phyloP scores from a whole-genome alignment of 1,284 basidiomycete species.

The Anthracocystis setariae region DNA sequence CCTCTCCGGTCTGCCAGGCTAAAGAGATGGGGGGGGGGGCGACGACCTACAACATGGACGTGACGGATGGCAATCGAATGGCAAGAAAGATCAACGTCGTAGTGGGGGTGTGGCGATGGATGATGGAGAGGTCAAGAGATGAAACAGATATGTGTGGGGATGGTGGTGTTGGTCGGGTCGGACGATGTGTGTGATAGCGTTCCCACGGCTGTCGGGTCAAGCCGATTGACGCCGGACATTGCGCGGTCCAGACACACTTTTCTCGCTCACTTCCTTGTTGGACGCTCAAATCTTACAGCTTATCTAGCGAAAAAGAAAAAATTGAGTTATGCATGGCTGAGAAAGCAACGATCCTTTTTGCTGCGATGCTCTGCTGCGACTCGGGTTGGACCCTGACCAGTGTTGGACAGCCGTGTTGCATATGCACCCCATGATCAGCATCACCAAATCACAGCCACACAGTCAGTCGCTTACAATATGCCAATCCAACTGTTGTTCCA shows the following conservation, averaged over 20 bases:
- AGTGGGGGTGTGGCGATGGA: background rate
- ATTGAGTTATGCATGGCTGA: conserved; percentile 22
- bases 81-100: background rate
- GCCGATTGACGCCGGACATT: no score
- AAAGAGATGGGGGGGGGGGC: background rate
- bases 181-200: background rate
- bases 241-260: no score
- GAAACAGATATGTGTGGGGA: no score
- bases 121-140: no score
- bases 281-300: background rate
- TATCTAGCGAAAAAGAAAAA: conserved; percentile 3
- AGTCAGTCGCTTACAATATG: no score
- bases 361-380: background rate
- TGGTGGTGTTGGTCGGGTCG: no score
- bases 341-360: conserved; percentile 17
- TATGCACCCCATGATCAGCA: background rate
- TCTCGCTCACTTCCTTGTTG: no score
- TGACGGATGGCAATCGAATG: no score
- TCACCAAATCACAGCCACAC: background rate
- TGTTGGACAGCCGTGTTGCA: background rate
- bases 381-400: conserved; percentile 9
- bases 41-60: conserved; percentile 2
- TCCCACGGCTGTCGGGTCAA: no score
- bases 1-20: background rate
- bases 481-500: no score